Evolutionary conservation across 2,329 filamentous ascomycete genomes (phyloP).

Genomic region (Trichoderma koningii): DNA sequence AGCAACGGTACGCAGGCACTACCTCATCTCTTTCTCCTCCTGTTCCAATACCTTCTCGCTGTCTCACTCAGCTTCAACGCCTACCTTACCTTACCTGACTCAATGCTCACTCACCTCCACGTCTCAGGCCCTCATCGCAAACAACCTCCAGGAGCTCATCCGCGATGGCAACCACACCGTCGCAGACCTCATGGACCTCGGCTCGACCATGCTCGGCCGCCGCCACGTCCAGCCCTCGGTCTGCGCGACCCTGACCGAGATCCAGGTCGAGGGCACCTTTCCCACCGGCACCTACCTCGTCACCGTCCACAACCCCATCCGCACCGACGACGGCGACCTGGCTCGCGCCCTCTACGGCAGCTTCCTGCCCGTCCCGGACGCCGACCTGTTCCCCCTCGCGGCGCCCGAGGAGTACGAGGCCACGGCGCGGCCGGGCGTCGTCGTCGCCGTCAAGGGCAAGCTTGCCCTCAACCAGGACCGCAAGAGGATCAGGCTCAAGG

Average conservation of each 20-base stretch:
- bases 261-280: conserved; percentile 95
- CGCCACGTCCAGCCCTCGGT: conserved; percentile 88
- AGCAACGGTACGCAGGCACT: conserved; percentile 66
- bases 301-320: conserved; percentile 88
- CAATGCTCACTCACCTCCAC: neutral
- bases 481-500: conserved; percentile 70
- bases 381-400: conserved; percentile 66
- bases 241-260: conserved; percentile 72
- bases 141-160: conserved; percentile 91
- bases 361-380: conserved; percentile 78
- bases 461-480: conserved; percentile 74
- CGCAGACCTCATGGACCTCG: conserved; percentile 88
- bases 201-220: conserved; percentile 88
- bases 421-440: conserved; percentile 74
- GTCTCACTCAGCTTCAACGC: neutral
- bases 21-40: neutral
- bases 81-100: neutral
- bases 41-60: neutral
- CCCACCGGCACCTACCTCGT: conserved; percentile 88
- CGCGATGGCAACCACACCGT: conserved; percentile 94
- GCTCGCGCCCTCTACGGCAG: conserved; percentile 87
- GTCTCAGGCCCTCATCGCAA: conserved; percentile 75
- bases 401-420: conserved; percentile 66
- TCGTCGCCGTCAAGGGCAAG: conserved; percentile 68
- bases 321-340: conserved; percentile 81